Evolutionary conservation across 306 rosid species (phyloP), one percentile per base, ranked within the genome.

Genomic region (Corylus avellana): DNA sequence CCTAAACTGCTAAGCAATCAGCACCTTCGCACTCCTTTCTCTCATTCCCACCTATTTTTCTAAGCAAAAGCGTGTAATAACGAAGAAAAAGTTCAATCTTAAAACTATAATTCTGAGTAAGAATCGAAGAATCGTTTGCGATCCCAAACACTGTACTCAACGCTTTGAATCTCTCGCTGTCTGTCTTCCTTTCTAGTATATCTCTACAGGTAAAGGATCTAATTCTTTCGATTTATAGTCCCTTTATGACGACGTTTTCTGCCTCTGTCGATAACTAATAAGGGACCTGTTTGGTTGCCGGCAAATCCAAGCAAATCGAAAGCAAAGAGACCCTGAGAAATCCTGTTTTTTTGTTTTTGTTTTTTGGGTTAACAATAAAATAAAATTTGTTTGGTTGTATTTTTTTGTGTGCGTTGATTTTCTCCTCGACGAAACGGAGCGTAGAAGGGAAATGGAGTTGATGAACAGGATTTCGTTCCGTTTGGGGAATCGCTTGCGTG

Each of bases 191-290:
- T 18, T 73, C 16, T 79, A 80, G 81, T 78, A 50, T 81, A 50
- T 81, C 81, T 69, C 17, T 27, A 54, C 32, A 44, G 87, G 91
- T 86, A 85, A 85, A 82, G 83, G 7, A 85, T 88, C 77, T 47
- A 55, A 62, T 14, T 35, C 51, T 27, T 4, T 70, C 25, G 29
- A 39, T 39, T 58, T 71, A 37, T 72, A n/a, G 22, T 48, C 10
- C 10, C 25, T n/a, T n/a, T 4, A 72, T 63, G 73, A 27, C 69
- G 42, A 67, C 68, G 68, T 74, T 70, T 77, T 66, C 27, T 42
- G 61, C 46, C 47, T 70, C 75, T n/a, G 10, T 73, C 9, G 42
- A 20, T 39, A 17, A 67, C 72, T 42, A 17, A 67, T 17, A 42
- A 44, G 73, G 46, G 9, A 2, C 37, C 59, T 70, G 53, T 64